Percentiles rank a stretch among this genome's conserved stretches.
phyloP scores from a whole-genome alignment of 2,329 filamentous ascomycete species.

The Colletotrichum sidae region DNA sequence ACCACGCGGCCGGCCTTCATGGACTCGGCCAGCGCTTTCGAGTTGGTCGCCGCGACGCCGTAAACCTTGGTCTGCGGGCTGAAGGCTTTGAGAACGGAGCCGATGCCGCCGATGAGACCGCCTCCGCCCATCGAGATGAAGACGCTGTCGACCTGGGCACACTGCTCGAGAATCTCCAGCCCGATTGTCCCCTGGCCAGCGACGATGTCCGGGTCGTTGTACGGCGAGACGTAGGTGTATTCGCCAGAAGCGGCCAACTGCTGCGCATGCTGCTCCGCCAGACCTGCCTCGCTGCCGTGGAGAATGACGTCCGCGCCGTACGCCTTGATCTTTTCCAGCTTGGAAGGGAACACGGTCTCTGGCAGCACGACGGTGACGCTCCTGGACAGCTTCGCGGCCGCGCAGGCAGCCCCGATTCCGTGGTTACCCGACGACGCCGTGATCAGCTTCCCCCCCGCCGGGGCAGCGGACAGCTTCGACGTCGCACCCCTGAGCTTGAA shows the following conservation, averaged over 20 bases:
- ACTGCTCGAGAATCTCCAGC: constrained; percentile 42
- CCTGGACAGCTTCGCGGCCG: constrained; percentile 28
- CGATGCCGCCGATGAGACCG: constrained; percentile 41
- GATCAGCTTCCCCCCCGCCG: constrained; percentile 30
- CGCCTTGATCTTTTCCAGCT: constrained; percentile 40
- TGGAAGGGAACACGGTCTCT: constrained; percentile 38
- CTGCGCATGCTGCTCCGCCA: constrained; percentile 41
- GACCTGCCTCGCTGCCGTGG: constrained; percentile 39
- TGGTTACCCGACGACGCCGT: constrained; percentile 42
- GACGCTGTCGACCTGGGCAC: constrained; percentile 38
- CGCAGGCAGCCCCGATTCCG: constrained; percentile 40
- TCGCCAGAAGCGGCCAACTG: constrained; percentile 38
- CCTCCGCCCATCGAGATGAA: constrained; percentile 43
- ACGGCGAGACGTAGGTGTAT: constrained; percentile 41
- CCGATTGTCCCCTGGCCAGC: constrained; percentile 39
- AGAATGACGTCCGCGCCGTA: constrained; percentile 40
- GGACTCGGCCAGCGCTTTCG: constrained; percentile 39
- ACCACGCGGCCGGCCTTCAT: constrained; percentile 39
- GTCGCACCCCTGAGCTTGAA: constrained; percentile 44
- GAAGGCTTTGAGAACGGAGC: constrained; percentile 42
- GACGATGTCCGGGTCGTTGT: constrained; percentile 40
- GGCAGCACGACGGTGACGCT: constrained; percentile 40
- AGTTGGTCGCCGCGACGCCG: constrained; percentile 40
- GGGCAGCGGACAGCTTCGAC: constrained; percentile 40
- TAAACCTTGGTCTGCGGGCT: constrained; percentile 38